Percentiles rank a stretch among this genome's conserved stretches.
Conservation (phyloP, 2,329 filamentous ascomycete genomes). For the Tolypocladium tropicale region DNA sequence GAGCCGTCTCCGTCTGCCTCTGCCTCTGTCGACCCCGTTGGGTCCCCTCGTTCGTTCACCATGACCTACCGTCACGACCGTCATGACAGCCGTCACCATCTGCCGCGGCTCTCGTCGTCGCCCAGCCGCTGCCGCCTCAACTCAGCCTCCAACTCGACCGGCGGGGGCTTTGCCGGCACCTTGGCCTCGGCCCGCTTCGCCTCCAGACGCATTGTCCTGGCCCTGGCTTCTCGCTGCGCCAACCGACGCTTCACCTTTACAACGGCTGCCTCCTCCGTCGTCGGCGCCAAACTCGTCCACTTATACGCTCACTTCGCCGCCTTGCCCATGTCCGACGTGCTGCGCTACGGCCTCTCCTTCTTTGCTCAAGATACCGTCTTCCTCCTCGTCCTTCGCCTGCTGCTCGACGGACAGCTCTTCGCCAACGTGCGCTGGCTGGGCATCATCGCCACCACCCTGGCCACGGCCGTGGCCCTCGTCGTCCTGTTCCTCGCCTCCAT, state of each 20-base stretch:
- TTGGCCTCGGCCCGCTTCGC: conserved; percentile 1
- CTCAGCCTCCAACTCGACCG: neutral
- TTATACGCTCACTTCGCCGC: conserved; percentile 20
- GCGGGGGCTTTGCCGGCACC: neutral
- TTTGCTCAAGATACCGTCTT: conserved; percentile 22
- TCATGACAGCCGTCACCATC: neutral
- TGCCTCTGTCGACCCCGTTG: neutral
- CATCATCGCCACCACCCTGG: conserved; percentile 5
- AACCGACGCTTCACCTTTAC: conserved; percentile 21
- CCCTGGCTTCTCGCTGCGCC: conserved; percentile 12
- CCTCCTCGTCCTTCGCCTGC: conserved; percentile 19
- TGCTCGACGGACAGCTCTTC: conserved; percentile 14
- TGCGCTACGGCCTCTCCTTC: conserved; percentile 22
- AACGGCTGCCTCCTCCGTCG: conserved; percentile 17
- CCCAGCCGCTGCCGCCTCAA: neutral
- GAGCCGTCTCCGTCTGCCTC: neutral
- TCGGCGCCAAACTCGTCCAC: conserved; percentile 20
- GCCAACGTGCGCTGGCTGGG: conserved; percentile 11
- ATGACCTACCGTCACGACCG: neutral
- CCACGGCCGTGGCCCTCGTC: conserved; percentile 12
- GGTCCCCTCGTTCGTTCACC: neutral
- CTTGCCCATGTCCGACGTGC: conserved; percentile 16
- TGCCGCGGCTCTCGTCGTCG: neutral
- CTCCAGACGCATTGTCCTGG: conserved; percentile 5
- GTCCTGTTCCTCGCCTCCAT: conserved; percentile 10